Base-by-base conservation (phyloP, 352 stramenopile genomes). In the Phytophthora hibernalis region DNA sequence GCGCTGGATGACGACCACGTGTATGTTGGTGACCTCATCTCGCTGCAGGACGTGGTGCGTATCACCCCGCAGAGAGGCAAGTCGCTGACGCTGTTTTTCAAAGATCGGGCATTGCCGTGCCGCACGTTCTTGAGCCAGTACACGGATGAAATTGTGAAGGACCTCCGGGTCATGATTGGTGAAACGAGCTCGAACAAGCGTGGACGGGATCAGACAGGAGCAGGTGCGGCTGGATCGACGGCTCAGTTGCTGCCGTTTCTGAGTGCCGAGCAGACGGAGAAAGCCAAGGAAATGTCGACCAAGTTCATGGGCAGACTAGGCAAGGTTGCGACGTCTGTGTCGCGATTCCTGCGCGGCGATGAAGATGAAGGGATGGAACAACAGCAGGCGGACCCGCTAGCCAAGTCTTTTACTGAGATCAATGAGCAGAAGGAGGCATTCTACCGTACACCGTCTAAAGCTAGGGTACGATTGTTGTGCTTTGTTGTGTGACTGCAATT, bases 61-160 rank as follows among this genome's bases (percentile, higher is more conserved):
- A 91, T 94, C 70, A 92, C 86, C 2, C 86, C 86, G 10, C 84
- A 92, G 50, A 66, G 74, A 53, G 79, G 84, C 62, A 92, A 91
- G 62, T 92, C 86, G 20, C 50, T 94, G 60, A 94, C 83, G 33
- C 65, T 94, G 13, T 94, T 94, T 73, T 94, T 94, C 66, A 89
- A 89, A 61, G 65, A 88, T 55, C 78, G 74, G 18, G 61, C 70
- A 28, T 55, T 83, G 42, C 77, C 68, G 15, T 94, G 86, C 45
- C 83, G 86, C 33, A 94, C 85, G 35, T 86, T 94, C 35, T 55
- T 94, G 42, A 92, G 82, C 24, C 63, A 70, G 18, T 77, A 91
- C 53, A 94, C 86, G 54, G 82, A 94, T 26, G 80, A 73, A 16
- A 93, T 94, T 49, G 70, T 91, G 9, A 71, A 71, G 12, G 75